Conservation (phyloP, 805 yeast species). For the Candida ipomoeae region DNA sequence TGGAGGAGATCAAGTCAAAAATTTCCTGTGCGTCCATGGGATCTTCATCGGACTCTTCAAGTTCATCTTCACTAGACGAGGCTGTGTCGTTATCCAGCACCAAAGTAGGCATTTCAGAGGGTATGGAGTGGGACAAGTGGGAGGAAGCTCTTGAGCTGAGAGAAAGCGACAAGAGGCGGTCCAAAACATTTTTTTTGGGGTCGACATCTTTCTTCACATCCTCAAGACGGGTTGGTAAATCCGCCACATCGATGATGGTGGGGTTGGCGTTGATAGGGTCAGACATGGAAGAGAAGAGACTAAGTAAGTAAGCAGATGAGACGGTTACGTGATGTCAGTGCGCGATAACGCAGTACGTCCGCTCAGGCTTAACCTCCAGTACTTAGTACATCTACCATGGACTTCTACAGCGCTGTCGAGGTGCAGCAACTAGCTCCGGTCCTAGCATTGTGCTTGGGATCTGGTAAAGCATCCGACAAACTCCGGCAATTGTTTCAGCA, state of each 20-base stretch:
- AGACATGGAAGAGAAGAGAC: slow-evolving; percentile 44
- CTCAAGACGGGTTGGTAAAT: slow-evolving; percentile 65
- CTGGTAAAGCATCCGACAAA: slow-evolving; percentile 6
- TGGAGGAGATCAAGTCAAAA: slow-evolving; percentile 18
- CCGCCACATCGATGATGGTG: slow-evolving; percentile 66
- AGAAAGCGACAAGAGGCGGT: slow-evolving; percentile 34
- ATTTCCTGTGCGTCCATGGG: slow-evolving; percentile 86
- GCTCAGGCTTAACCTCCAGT: neutral
- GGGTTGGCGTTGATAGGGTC: slow-evolving; percentile 93
- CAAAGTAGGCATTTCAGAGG: slow-evolving; percentile 24
- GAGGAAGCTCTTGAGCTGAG: slow-evolving; percentile 2
- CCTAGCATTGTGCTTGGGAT: slow-evolving; percentile 13
- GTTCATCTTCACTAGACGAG: slow-evolving; percentile 14
- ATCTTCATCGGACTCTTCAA: slow-evolving; percentile 39
- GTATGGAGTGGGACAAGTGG: neutral
- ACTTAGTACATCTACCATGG: slow-evolving; percentile 22
- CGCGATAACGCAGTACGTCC: slow-evolving; percentile 3
- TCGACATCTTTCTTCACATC: slow-evolving; percentile 9
- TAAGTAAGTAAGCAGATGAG: neutral
- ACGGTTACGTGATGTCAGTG: neutral
- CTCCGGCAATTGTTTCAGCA: slow-evolving; percentile 9
- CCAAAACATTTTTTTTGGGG: slow-evolving; percentile 20
- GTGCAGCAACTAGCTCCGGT: slow-evolving; percentile 38
- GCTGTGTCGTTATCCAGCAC: slow-evolving; percentile 20
- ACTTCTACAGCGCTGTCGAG: slow-evolving; percentile 24